Percentiles rank a stretch among this genome's conserved stretches.
These are phyloP conservation scores for Debaryomyces hansenii DNA, from an alignment of 805 yeast species.

Conservation along the genomic window DNA sequence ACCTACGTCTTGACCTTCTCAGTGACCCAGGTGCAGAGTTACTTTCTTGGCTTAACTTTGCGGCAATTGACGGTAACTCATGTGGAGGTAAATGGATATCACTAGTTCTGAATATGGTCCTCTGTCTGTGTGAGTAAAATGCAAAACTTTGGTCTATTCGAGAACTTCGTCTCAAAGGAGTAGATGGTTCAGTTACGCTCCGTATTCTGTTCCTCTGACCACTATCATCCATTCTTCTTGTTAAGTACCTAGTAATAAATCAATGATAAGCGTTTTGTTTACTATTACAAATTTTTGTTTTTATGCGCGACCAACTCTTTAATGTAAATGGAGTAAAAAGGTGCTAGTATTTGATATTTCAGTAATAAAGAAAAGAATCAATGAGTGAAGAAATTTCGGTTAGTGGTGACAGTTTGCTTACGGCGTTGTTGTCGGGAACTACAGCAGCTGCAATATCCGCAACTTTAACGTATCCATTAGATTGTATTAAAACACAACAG, in stretches of 20 bases:
- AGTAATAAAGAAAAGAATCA: background rate
- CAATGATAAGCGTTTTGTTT: background rate
- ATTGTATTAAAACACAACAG: conserved; percentile 62
- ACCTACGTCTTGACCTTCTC: conserved; percentile 3
- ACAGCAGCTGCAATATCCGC: conserved; percentile 66
- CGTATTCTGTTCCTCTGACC: background rate
- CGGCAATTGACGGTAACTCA: conserved; percentile 8
- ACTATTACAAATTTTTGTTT: background rate
- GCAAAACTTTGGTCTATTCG: conserved; percentile 2
- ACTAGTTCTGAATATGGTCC: background rate
- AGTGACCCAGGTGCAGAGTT: conserved; percentile 6
- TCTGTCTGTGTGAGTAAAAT: conserved; percentile 5
- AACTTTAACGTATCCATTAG: conserved; percentile 68
- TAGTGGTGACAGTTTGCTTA: conserved; percentile 40
- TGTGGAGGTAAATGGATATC: conserved; percentile 11
- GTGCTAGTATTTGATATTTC: background rate
- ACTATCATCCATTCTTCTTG: background rate
- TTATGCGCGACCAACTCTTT: background rate
- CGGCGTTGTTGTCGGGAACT: conserved; percentile 60
- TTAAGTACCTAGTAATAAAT: background rate
- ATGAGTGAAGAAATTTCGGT: background rate
- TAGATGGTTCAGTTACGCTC: conserved; percentile 18
- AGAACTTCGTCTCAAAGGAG: conserved; percentile 12
- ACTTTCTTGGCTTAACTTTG: conserved; percentile 6
- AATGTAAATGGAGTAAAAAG: background rate